phyloP scores from a whole-genome alignment of 495 filamentous ascomycete species.

The Hypoxylon lienhwacheense region DNA sequence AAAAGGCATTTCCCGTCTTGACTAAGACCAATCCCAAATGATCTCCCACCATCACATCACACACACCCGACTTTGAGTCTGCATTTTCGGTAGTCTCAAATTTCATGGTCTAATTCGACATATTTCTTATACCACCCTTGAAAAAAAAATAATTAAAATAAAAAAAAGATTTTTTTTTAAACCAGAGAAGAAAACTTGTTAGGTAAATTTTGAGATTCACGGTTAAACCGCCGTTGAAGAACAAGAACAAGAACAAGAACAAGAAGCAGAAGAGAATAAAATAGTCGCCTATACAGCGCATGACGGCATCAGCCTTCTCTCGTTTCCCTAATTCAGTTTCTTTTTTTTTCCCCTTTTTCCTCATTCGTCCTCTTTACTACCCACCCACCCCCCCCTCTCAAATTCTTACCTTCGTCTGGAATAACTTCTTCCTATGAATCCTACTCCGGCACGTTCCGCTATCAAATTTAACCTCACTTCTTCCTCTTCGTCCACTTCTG shows the following conservation, averaged over 20 bases:
- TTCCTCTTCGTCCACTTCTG: neutral
- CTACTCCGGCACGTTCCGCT: conserved; percentile 8
- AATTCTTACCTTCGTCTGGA: no score
- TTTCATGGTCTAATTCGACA: conserved; percentile 6
- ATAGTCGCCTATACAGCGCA: no score
- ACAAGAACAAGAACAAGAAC: no score
- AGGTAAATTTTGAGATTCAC: no score
- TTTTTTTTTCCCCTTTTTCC: conserved; percentile 4
- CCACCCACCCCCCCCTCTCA: no score
- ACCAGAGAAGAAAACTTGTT: no score
- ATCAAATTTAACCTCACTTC: conserved; percentile 6
- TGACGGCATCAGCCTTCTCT: conserved; percentile 12
- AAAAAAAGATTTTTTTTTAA: no score
- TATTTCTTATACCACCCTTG: no score
- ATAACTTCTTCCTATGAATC: conserved; percentile 34
- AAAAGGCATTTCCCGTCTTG: conserved; percentile 28
- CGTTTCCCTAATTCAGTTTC: neutral
- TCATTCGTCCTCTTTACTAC: no score
- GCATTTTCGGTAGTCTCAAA: conserved; percentile 5
- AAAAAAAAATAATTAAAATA: no score
- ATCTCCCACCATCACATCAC: conserved; percentile 22
- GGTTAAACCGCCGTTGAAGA: no score
- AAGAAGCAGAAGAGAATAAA: no score
- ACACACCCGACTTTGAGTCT: neutral
- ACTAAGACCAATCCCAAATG: conserved; percentile 30